A percentile compares a stretch with the other conserved stretches of the same genome.
Evolutionary conservation across 2,329 filamentous ascomycete genomes (phyloP).

Genomic region (Clonostachys byssicola): DNA sequence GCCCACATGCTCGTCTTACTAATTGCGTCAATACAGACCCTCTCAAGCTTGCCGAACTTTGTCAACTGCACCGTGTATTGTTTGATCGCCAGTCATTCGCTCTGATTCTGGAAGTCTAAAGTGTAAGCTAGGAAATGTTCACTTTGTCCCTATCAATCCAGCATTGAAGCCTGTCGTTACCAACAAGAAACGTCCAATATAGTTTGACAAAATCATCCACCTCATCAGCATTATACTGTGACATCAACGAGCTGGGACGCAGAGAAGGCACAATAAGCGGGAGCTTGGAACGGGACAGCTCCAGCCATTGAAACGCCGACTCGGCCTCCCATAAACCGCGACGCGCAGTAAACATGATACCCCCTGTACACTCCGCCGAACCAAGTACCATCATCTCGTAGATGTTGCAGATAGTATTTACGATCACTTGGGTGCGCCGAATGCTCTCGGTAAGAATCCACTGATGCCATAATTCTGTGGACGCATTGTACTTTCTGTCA

Average conservation of each 20-base stretch:
- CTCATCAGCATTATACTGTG: background rate
- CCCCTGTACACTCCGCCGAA: conserved; percentile 18
- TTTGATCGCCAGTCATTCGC: no score
- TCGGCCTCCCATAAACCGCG: conserved; percentile 18
- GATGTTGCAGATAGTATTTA: conserved; percentile 11
- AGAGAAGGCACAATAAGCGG: background rate
- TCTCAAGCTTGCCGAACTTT: no score
- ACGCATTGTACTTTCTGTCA: background rate
- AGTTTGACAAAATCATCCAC: background rate
- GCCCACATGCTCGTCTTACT: no score
- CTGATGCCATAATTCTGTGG: conserved; percentile 11
- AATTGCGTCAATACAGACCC: no score
- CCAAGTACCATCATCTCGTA: conserved; percentile 17
- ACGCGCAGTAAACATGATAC: conserved; percentile 15
- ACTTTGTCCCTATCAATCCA: background rate
- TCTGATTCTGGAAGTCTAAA: background rate
- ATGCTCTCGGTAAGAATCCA: conserved; percentile 22
- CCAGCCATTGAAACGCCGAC: conserved; percentile 6
- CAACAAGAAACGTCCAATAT: background rate
- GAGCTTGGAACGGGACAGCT: background rate
- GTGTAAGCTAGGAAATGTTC: background rate
- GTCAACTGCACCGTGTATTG: no score
- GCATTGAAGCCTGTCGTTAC: background rate
- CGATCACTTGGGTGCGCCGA: conserved; percentile 17
- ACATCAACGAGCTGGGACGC: background rate